These are phyloP conservation scores for Metschnikowia shivogae DNA, from an alignment of 805 yeast genomes.

Conservation along the genomic window DNA sequence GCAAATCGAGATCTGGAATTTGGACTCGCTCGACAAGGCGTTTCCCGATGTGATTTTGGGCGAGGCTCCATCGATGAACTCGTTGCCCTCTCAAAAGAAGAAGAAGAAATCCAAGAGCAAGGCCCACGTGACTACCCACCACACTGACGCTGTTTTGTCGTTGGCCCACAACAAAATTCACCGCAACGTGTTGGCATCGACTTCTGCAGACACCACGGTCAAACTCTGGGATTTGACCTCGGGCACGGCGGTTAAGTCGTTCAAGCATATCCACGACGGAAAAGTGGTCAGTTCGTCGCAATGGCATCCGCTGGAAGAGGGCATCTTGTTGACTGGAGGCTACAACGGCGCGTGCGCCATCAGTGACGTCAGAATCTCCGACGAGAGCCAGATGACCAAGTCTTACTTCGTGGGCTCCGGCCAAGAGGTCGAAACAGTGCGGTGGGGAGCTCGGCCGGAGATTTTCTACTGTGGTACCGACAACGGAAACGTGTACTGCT, in stretches of 20 bases:
- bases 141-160: constrained; percentile 90
- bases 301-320: constrained; percentile 72
- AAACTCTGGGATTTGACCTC: constrained; percentile 89
- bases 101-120: constrained; percentile 47
- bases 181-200: constrained; percentile 83
- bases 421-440: constrained; percentile 81
- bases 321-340: constrained; percentile 83
- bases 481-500: constrained; percentile 81
- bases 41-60: constrained; percentile 94
- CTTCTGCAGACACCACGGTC: constrained; percentile 92
- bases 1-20: constrained; percentile 93
- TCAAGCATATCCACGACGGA: constrained; percentile 64
- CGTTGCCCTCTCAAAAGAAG: constrained; percentile 38
- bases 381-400: constrained; percentile 55
- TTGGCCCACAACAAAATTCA: constrained; percentile 77
- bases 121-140: constrained; percentile 65
- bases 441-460: constrained; percentile 58
- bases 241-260: constrained; percentile 73
- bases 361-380: constrained; percentile 78
- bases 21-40: constrained; percentile 87
- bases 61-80: constrained; percentile 48
- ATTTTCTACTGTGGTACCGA: constrained; percentile 86
- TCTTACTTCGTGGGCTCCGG: constrained; percentile 58
- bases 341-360: constrained; percentile 81
- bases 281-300: constrained; percentile 81